Conservation (phyloP, 2,329 filamentous ascomycete species). For the Exserohilum rostratum region DNA sequence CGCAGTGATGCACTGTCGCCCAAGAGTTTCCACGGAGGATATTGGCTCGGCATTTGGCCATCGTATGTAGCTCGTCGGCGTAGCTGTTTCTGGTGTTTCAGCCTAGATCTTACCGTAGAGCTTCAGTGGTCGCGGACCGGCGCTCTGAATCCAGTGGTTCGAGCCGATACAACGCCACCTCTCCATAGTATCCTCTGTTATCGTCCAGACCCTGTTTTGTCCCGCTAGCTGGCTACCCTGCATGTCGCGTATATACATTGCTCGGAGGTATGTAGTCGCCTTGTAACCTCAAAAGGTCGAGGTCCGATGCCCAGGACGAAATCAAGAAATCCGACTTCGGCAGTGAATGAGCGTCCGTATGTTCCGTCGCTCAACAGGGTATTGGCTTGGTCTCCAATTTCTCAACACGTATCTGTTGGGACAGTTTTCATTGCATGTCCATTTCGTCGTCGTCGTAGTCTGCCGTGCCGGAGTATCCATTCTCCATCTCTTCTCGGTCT, state of each 20-base stretch:
- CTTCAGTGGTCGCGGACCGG: not conserved
- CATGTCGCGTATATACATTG: not conserved
- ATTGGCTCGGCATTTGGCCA: not conserved
- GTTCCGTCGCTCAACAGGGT: not conserved
- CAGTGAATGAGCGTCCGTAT: not conserved
- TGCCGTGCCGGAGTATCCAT: conserved; percentile 59
- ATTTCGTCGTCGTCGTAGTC: conserved; percentile 64
- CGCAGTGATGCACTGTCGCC: not conserved
- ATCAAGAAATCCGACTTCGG: not conserved
- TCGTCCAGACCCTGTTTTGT: not conserved
- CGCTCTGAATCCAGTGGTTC: not conserved
- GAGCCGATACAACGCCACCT: not conserved
- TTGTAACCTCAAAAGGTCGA: not conserved
- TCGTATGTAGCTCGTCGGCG: not conserved
- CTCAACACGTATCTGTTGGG: not conserved
- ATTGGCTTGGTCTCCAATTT: not conserved
- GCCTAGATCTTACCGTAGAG: not conserved
- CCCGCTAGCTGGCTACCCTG: not conserved
- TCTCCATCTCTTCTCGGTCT: conserved; percentile 70
- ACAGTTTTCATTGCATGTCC: conserved; percentile 41
- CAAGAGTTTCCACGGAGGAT: not conserved
- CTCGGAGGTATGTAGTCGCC: not conserved
- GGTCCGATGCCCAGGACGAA: not conserved
- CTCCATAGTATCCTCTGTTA: not conserved
- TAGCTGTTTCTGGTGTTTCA: not conserved